A percentile compares a stretch with the other conserved stretches of the same genome.
These are phyloP conservation scores for Meyerozyma elateridarum DNA, from an alignment of 1,139 yeast genomes.

Conservation along the genomic window DNA sequence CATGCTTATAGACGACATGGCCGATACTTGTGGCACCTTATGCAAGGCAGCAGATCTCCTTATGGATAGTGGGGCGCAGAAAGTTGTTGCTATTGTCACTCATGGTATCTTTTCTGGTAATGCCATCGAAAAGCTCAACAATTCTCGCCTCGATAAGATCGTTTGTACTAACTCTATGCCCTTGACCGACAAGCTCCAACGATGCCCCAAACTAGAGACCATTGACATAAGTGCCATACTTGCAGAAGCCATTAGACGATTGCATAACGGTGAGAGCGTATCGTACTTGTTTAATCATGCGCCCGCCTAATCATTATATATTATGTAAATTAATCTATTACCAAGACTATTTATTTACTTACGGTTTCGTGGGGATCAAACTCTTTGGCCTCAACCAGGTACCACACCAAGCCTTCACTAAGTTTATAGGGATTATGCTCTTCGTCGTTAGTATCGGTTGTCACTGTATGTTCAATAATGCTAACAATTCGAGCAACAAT, in stretches of 20 bases:
- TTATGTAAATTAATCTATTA: conserved; percentile 1
- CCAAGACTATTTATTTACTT: too few relatives aligned
- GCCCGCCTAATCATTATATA: conserved; percentile 20
- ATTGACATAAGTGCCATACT: conserved; percentile 69
- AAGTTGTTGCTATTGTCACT: conserved; percentile 72
- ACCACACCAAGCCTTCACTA: conserved; percentile 48
- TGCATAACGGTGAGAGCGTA: conserved; percentile 80
- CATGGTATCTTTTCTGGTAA: conserved; percentile 76
- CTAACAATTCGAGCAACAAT: conserved; percentile 57
- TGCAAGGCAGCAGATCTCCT: conserved; percentile 72
- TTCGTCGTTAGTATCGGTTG: conserved; percentile 26
- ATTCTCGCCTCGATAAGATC: conserved; percentile 52
- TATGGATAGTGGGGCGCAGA: conserved; percentile 58
- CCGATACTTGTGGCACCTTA: conserved; percentile 79
- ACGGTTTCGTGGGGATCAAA: too few relatives aligned
- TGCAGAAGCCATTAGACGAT: conserved; percentile 77
- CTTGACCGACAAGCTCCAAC: conserved; percentile 45
- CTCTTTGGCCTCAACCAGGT: conserved; percentile 42
- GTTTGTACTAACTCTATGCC: conserved; percentile 80
- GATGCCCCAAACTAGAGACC: conserved; percentile 56
- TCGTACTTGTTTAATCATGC: conserved; percentile 64
- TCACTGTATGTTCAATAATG: conserved; percentile 46
- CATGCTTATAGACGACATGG: conserved; percentile 76
- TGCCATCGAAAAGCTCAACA: conserved; percentile 59
- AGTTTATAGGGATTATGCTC: conserved; percentile 45